These are phyloP conservation scores for Metarhizium humberi DNA, from an alignment of 2,329 filamentous ascomycete species.

Conservation along the genomic window DNA sequence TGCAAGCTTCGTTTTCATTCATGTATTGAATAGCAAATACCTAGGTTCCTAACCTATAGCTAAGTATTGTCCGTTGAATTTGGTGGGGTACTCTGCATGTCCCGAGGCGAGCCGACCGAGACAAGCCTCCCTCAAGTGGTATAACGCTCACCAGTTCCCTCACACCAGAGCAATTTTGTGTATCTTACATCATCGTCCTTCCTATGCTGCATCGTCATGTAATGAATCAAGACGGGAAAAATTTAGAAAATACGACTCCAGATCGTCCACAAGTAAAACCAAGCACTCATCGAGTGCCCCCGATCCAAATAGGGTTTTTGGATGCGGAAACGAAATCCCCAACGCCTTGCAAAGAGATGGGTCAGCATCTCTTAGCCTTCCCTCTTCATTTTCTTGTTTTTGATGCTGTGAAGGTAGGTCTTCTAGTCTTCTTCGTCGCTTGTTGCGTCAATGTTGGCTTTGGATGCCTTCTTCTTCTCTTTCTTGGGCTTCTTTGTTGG, in stretches of 20 bases:
- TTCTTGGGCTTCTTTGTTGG: conserved; percentile 18
- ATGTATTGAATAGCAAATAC: no score
- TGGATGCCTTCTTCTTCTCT: conserved; percentile 34
- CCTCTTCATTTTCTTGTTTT: neutral
- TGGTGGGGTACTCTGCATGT: neutral
- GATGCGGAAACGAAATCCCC: neutral
- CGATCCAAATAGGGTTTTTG: neutral
- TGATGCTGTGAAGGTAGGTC: neutral
- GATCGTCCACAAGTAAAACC: no score
- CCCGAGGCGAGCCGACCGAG: no score
- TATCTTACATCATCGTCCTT: no score
- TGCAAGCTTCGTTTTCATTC: no score
- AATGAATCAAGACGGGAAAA: no score
- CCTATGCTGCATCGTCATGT: no score
- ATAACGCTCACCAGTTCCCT: no score
- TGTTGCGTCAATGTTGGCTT: conserved; percentile 54
- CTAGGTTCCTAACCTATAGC: neutral
- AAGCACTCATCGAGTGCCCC: no score
- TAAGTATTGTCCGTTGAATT: neutral
- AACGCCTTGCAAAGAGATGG: neutral
- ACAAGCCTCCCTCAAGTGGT: no score
- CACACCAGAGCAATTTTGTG: no score
- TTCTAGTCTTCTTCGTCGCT: conserved; percentile 47
- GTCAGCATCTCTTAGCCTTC: neutral
- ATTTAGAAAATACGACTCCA: no score